A percentile compares a stretch with the other conserved stretches of the same genome.
Evolutionary conservation across 1,284 basidiomycete species (phyloP).

Genomic region (Ganoderma lingzhi): DNA sequence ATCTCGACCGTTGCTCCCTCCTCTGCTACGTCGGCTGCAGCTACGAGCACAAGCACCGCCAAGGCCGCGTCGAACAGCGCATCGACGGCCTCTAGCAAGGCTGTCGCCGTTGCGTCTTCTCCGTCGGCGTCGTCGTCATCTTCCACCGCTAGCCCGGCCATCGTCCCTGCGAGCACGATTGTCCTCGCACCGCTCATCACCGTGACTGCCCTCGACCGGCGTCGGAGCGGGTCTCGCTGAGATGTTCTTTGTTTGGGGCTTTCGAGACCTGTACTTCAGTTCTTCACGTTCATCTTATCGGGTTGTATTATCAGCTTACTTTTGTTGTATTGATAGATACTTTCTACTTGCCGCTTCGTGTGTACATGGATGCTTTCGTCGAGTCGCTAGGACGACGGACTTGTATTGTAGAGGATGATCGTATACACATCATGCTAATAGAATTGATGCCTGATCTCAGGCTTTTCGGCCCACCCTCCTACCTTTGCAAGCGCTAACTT

Average conservation of each 20-base stretch:
- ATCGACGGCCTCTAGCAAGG: slow-evolving; percentile 18
- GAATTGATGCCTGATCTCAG: neutral
- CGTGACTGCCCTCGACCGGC: too few relatives aligned
- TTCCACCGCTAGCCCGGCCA: neutral
- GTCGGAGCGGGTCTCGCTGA: neutral
- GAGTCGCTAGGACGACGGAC: slow-evolving; percentile 2
- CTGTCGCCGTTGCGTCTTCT: slow-evolving; percentile 18
- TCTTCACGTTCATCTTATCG: neutral
- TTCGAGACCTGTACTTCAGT: neutral
- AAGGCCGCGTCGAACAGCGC: slow-evolving; percentile 1
- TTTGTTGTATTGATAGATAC: neutral
- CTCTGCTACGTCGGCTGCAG: slow-evolving; percentile 9
- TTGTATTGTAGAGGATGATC: neutral
- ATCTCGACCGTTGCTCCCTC: slow-evolving; percentile 23
- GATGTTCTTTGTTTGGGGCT: neutral
- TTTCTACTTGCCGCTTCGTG: neutral
- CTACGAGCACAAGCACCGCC: neutral
- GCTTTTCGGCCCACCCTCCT: neutral
- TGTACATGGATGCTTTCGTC: neutral
- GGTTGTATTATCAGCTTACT: neutral
- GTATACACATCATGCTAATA: neutral
- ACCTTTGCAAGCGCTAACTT: too few relatives aligned
- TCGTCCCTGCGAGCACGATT: slow-evolving; percentile 10
- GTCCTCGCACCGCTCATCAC: slow-evolving; percentile 8
- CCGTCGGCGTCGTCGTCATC: neutral